These are phyloP conservation scores for Fusarium sp. DNA, from an alignment of 2,329 filamentous ascomycete species.

Conservation along the genomic window DNA sequence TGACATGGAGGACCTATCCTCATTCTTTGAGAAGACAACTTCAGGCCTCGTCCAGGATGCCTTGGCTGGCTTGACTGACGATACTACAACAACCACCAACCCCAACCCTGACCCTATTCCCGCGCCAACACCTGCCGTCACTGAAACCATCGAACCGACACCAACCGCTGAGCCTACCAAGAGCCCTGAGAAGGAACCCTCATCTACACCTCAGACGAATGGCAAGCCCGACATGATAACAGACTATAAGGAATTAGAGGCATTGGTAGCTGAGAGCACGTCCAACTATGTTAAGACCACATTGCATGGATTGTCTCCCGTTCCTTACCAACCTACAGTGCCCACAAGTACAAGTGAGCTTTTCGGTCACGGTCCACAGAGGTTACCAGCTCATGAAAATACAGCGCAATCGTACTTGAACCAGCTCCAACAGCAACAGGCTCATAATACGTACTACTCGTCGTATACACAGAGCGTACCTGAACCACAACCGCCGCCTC, in stretches of 20 bases:
- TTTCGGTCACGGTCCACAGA: not conserved
- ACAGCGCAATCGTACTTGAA: slow-evolving; percentile 54
- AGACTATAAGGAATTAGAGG: slow-evolving; percentile 59
- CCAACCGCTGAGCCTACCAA: slow-evolving; percentile 39
- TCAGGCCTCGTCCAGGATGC: slow-evolving; percentile 57
- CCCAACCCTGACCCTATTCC: slow-evolving; percentile 37
- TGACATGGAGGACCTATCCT: slow-evolving; percentile 57
- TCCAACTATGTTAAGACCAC: slow-evolving; percentile 61
- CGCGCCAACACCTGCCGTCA: slow-evolving; percentile 21
- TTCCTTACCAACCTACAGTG: slow-evolving; percentile 58
- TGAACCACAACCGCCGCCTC: slow-evolving; percentile 51
- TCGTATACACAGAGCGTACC: slow-evolving; percentile 53
- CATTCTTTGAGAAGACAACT: slow-evolving; percentile 58
- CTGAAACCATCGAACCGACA: slow-evolving; percentile 41
- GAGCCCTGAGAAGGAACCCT: slow-evolving; percentile 44
- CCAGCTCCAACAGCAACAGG: slow-evolving; percentile 55
- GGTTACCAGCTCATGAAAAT: slow-evolving; percentile 49
- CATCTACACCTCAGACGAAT: slow-evolving; percentile 45
- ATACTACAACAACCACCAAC: slow-evolving; percentile 15
- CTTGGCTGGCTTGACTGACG: slow-evolving; percentile 54
- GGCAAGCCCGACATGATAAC: slow-evolving; percentile 52
- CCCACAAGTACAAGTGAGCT: slow-evolving; percentile 55
- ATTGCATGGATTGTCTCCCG: slow-evolving; percentile 57
- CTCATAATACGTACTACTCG: slow-evolving; percentile 53
- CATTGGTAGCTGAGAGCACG: slow-evolving; percentile 59